Percentiles rank a stretch among this genome's conserved stretches.
Evolutionary conservation across 2,329 filamentous ascomycete species (phyloP).

Genomic region (Aspergillus phoenicis): DNA sequence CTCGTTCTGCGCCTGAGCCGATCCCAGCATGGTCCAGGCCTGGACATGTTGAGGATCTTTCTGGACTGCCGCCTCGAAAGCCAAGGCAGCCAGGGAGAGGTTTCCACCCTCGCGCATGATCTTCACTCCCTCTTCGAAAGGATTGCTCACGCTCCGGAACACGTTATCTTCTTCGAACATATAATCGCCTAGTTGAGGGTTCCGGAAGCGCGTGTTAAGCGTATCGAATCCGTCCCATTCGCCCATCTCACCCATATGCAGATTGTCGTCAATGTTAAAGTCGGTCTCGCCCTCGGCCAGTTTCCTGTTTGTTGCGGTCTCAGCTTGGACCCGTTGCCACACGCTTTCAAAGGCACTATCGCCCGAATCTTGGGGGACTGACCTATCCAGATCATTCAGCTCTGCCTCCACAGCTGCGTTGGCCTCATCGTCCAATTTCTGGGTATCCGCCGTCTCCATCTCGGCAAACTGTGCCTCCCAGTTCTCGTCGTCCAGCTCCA

Average conservation of each 20-base stretch:
- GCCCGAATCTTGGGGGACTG: slow-evolving; percentile 61
- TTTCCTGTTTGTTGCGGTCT: slow-evolving; percentile 52
- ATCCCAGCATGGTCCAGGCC: slow-evolving; percentile 90
- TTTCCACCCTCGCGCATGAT: slow-evolving; percentile 95
- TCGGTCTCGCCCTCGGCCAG: slow-evolving; percentile 67
- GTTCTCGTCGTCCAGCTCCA: slow-evolving; percentile 89
- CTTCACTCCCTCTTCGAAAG: slow-evolving; percentile 88
- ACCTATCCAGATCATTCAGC: slow-evolving; percentile 86
- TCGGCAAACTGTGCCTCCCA: slow-evolving; percentile 97
- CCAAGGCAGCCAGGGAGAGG: slow-evolving; percentile 85
- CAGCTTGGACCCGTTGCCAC: slow-evolving; percentile 51
- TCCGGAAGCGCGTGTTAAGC: slow-evolving; percentile 68
- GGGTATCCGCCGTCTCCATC: slow-evolving; percentile 65
- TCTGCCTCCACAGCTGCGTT: slow-evolving; percentile 80
- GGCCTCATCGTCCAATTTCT: slow-evolving; percentile 63
- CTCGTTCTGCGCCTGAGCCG: slow-evolving; percentile 95
- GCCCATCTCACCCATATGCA: slow-evolving; percentile 71
- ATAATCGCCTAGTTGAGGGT: slow-evolving; percentile 84
- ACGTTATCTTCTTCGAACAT: slow-evolving; percentile 94
- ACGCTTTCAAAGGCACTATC: slow-evolving; percentile 89
- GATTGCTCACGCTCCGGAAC: slow-evolving; percentile 77
- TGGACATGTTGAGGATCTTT: slow-evolving; percentile 84
- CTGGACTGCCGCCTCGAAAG: slow-evolving; percentile 94
- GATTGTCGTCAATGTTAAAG: slow-evolving; percentile 48
- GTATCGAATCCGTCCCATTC: slow-evolving; percentile 79